phyloP scores from a whole-genome alignment of 2,329 filamentous ascomycete species.

The Thielaviopsis punctulata region DNA sequence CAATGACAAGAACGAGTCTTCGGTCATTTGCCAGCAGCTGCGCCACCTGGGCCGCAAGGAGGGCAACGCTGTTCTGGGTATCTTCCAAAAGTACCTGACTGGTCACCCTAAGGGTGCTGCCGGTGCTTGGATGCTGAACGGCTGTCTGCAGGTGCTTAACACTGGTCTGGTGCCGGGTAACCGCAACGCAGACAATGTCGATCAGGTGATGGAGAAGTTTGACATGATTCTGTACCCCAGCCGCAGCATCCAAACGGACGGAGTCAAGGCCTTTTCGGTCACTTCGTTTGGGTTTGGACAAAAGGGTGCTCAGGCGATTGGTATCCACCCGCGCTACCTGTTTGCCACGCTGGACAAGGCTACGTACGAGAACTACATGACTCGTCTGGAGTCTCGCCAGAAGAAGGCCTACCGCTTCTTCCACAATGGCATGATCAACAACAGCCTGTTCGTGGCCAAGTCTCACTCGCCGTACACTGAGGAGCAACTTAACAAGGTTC shows the following conservation, averaged over 20 bases:
- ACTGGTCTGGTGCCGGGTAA: conserved; percentile 88
- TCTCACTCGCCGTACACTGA: conserved; percentile 77
- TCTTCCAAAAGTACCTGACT: conserved; percentile 99
- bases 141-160: conserved; percentile 88
- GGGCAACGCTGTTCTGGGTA: conserved; percentile 87
- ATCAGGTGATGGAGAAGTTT: conserved; percentile 91
- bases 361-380: conserved; percentile 65
- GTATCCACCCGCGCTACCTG: conserved; percentile 90
- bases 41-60: conserved; percentile 86
- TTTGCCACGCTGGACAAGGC: conserved; percentile 83
- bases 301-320: conserved; percentile 94
- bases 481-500: conserved; percentile 68
- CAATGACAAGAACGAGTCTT: conserved; percentile 99
- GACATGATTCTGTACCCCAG: conserved; percentile 97
- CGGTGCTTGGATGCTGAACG: conserved; percentile 99
- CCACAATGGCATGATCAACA: conserved; percentile 97
- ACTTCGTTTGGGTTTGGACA: conserved; percentile 99
- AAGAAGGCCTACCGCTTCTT: conserved; percentile 99
- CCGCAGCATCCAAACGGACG: conserved; percentile 89
- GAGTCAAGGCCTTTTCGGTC: conserved; percentile 95
- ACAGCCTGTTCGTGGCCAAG: conserved; percentile 95
- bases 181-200: conserved; percentile 94
- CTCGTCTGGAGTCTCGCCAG: conserved; percentile 80
- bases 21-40: conserved; percentile 91
- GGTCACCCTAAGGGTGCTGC: conserved; percentile 98